These are phyloP conservation scores for Aegilops longissima DNA, from an alignment of 176 grass and related monocot genomes.

Conservation along the genomic window DNA sequence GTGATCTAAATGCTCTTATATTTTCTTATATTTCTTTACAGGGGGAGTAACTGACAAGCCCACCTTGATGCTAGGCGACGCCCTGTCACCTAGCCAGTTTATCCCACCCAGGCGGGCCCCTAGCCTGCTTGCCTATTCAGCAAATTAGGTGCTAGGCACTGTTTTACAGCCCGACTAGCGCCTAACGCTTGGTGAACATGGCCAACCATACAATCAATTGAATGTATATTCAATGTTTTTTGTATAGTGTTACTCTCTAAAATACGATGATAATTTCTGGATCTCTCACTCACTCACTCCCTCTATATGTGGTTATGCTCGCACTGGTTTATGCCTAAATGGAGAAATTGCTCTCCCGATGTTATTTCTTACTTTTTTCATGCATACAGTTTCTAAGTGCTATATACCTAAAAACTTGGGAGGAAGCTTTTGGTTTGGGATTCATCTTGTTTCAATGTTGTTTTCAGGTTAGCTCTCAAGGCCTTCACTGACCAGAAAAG, in stretches of 20 bases:
- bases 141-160: neutral
- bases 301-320: neutral
- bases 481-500: slow-evolving; percentile 97
- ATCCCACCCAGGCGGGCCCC: neutral
- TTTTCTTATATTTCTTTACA: too few relatives aligned
- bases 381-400: neutral
- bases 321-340: neutral
- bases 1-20: too few relatives aligned
- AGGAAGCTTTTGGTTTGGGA: neutral
- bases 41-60: neutral
- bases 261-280: neutral
- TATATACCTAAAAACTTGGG: neutral
- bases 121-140: neutral
- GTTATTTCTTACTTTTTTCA: neutral
- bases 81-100: neutral
- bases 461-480: slow-evolving; percentile 93
- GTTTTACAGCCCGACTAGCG: neutral
- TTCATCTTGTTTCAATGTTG: neutral
- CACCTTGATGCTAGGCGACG: neutral
- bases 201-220: neutral
- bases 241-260: neutral
- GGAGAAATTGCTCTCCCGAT: neutral
- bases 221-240: slow-evolving; percentile 5
- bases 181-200: neutral
- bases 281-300: neutral